Evolutionary conservation across 495 filamentous ascomycete species (phyloP), one percentile per base, ranked within the genome.

Genomic region (Aspergillus avenaceus): DNA sequence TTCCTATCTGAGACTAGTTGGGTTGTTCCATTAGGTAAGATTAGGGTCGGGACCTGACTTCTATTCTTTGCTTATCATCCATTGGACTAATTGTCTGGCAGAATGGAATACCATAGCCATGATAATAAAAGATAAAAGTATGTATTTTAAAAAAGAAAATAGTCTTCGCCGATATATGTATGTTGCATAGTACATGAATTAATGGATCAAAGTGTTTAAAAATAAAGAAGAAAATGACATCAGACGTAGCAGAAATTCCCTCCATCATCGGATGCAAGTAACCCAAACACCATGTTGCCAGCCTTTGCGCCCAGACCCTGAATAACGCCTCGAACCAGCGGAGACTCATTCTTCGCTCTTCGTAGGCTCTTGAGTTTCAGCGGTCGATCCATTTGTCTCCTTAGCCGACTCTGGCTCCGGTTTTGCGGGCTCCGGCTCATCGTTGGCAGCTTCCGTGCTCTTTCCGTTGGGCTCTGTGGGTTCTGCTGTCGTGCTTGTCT

Each of bases 271-370:
- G 47, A 67, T 61, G 48, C 53, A 52, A 59, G 52, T 47, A 59
- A 63, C 57, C 67, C 60, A 51, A 75, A 73, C 67, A 70, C 71
- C 69, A 62, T 62, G 60, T 63, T 65, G 63, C 68, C 63, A 55
- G 57, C 60, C 69, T 64, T 68, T 74, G 64, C 71, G 71, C 72
- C 70, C 61, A 59, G 49, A 65, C 58, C 50, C 47, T 45, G 49
- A 52, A 51, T 40, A 55, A 56, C 48, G 50, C 50, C 46, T 42
- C 56, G 47, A 37, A 43, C 19, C 19, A 32, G 48, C 21, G 24
- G 38, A 44, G 42, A 46, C 53, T 64, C n/a, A 75, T 41, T 61
- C 60, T 49, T 72, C 64, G 28, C 57, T 61, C 61, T 64, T 66
- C 43, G 62, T 46, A 21, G 59, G 58, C 43, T 67, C 26, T 23